phyloP scores from a whole-genome alignment of 805 yeast species.

The Saccharomycopsis microspora region DNA sequence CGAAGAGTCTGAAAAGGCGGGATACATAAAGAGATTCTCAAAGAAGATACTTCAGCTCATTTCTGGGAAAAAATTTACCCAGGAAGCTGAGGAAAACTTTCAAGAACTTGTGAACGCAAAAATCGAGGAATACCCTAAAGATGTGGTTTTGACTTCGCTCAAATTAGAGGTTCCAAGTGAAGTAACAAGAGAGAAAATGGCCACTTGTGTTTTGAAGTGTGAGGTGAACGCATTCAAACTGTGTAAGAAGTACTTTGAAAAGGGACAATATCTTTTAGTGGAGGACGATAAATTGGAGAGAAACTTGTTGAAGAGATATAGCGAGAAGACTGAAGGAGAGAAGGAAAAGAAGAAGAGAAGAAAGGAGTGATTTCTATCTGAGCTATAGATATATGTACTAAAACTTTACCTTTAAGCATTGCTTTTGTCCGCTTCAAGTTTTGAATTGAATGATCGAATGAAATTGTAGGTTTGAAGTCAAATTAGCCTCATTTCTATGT shows the following conservation, averaged over 20 bases:
- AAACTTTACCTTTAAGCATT: too few species aligned
- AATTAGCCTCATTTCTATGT: too few species aligned
- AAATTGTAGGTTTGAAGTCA: too few species aligned
- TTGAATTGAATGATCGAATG: too few species aligned
- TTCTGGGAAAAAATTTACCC: conserved; percentile 39
- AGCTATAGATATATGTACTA: neutral
- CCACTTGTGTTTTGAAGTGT: conserved; percentile 41
- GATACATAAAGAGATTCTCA: conserved; percentile 35
- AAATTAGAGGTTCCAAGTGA: neutral
- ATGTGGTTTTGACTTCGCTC: neutral
- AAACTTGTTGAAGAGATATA: conserved; percentile 36
- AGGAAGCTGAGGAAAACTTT: conserved; percentile 21
- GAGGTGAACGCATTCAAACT: conserved; percentile 41
- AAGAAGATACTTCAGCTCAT: conserved; percentile 53
- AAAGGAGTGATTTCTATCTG: neutral
- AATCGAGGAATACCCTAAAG: conserved; percentile 37
- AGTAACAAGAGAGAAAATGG: conserved; percentile 30
- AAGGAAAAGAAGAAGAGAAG: conserved; percentile 5
- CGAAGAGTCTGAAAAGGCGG: conserved; percentile 17
- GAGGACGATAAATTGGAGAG: conserved; percentile 49
- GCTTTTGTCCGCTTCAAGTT: too few species aligned
- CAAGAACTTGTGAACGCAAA: conserved; percentile 25
- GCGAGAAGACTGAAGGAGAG: neutral
- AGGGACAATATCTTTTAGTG: conserved; percentile 29
- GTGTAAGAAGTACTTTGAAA: conserved; percentile 22